These are phyloP conservation scores for Apiospora phragmitis DNA, from an alignment of 2,329 filamentous ascomycete species.

Conservation along the genomic window DNA sequence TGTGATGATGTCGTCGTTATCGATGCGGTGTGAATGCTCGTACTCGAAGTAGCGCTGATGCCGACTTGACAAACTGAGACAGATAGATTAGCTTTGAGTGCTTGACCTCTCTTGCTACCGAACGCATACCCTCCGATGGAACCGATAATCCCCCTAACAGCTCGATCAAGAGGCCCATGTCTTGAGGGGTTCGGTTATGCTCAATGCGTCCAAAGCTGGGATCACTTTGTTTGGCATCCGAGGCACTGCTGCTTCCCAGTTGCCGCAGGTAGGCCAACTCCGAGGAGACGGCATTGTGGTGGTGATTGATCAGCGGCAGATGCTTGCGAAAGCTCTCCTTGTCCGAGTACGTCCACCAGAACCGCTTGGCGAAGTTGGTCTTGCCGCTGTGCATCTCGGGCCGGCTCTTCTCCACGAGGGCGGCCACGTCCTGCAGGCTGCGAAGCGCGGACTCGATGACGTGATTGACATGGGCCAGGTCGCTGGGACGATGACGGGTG, in stretches of 20 bases:
- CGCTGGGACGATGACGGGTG: not conserved
- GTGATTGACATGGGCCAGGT: not conserved
- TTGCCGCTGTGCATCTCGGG: not conserved
- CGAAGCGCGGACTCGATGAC: not conserved
- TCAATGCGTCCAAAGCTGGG: not conserved
- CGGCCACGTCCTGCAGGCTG: not conserved
- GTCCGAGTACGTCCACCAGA: not conserved
- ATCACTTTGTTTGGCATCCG: too few species aligned
- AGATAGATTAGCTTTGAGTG: not conserved
- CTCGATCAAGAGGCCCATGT: not conserved
- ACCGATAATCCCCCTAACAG: not conserved
- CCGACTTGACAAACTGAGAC: not conserved
- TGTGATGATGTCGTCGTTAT: not conserved
- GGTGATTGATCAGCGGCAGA: not conserved
- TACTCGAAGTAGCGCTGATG: not conserved
- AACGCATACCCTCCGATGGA: not conserved
- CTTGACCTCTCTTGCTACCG: too few species aligned
- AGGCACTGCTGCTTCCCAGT: not conserved
- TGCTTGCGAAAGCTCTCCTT: not conserved
- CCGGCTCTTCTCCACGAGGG: not conserved
- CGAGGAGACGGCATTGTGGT: not conserved
- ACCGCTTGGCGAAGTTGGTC: not conserved
- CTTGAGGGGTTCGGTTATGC: not conserved
- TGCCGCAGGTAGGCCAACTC: not conserved
- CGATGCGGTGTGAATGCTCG: not conserved